Conservation (phyloP, 1,284 basidiomycete genomes). For the Abortiporus biennis region DNA sequence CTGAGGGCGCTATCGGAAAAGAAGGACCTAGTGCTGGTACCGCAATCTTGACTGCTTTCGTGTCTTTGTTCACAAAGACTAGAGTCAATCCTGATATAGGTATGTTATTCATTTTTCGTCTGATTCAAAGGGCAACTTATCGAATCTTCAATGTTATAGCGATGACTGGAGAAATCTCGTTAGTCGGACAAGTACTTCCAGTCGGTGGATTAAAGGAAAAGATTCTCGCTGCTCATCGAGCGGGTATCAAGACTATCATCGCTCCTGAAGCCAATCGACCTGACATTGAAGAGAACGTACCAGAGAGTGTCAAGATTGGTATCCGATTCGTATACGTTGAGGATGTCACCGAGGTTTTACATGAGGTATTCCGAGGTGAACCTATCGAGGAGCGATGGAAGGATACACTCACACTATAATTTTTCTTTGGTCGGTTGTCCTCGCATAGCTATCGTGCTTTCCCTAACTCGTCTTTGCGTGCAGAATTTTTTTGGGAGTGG, state of each 20-base stretch:
- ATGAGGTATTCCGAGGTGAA: conserved; percentile 75
- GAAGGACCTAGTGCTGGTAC: conserved; percentile 97
- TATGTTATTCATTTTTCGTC: conserved; percentile 29
- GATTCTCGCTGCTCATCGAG: conserved; percentile 90
- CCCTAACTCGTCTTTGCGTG: no score
- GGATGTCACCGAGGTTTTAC: conserved; percentile 81
- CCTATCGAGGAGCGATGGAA: conserved; percentile 60
- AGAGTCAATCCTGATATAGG: conserved; percentile 83
- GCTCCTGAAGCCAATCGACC: conserved; percentile 84
- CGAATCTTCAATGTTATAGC: conserved; percentile 43
- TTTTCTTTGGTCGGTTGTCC: no score
- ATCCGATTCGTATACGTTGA: conserved; percentile 93
- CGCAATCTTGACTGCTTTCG: conserved; percentile 87
- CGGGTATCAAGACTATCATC: conserved; percentile 88
- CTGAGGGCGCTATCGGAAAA: conserved; percentile 95
- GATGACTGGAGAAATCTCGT: conserved; percentile 94
- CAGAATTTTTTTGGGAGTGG: no score
- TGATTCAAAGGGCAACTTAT: neutral
- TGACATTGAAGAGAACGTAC: conserved; percentile 95
- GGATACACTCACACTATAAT: no score
- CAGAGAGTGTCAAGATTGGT: conserved; percentile 89
- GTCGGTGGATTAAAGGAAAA: conserved; percentile 95
- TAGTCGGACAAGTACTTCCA: conserved; percentile 88
- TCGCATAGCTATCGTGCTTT: no score
- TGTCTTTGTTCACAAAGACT: conserved; percentile 84